Base-by-base conservation (phyloP, 495 filamentous ascomycete species). In the Pseudomonodictys pantanalensis region DNA sequence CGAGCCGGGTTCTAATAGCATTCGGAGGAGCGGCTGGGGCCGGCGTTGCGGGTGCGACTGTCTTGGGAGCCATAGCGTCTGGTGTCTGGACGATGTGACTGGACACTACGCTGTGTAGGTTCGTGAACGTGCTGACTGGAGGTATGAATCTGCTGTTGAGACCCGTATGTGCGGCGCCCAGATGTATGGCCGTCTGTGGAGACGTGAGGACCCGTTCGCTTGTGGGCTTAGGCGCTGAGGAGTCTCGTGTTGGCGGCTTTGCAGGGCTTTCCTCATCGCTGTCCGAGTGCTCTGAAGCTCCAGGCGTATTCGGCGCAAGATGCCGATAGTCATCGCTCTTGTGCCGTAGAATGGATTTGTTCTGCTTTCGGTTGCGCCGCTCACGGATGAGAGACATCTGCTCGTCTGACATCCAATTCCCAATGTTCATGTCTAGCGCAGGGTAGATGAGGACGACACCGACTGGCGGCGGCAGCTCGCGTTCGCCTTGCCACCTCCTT, bases 321-420 rank as follows among this genome's bases (percentile, higher is more conserved):
- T 79, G 78, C 52, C 78, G 72, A 47, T 85, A 87, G 43, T 89
- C 82, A 66, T 83, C 86, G 43, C 82, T 89, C 73, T 97, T 97
- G 51, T 86, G 80, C 18, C 82, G 79, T 4, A 97, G 69, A 49
- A 97, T 82, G 42, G 81, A 78, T 55, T 79, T 80, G 67, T 97
- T 96, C 1, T 85, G 89, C 57, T 84, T 84, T 2, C 92, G 83
- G 55, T 81, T 83, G 51, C 83, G 79, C 38, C 89, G 86, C 56
- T 96, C 91, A 60, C 92, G 86, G 52, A 98, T 96, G 35, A 97
- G 75, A 0, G 89, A 80, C 90, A 97, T 93, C 69, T 97, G 92
- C 70, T 97, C 93, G 65, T 98, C 95, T 0, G 87, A 90, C 91
- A 98, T 97, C 93, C 93, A 98, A 65, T 90, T 97, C n/a, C 89